These are phyloP conservation scores for Syzygium grande DNA, from an alignment of 345 rosid genomes.

Conservation along the genomic window DNA sequence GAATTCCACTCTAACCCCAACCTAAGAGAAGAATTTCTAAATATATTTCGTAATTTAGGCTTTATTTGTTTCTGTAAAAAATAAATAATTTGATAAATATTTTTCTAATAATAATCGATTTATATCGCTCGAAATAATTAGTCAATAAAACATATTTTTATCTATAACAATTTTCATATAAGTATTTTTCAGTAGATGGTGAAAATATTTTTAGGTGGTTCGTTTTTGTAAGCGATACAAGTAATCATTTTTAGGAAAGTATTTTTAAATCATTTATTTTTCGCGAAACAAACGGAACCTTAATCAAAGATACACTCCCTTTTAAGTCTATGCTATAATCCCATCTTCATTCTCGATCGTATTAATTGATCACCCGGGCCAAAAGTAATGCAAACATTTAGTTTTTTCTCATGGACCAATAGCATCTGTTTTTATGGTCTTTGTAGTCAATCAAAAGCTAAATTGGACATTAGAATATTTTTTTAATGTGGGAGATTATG, in stretches of 20 bases:
- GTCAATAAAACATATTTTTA: not conserved
- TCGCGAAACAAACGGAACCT: not conserved
- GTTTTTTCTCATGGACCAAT: not conserved
- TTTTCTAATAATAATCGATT: rapidly evolving
- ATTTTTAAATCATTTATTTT: not conserved
- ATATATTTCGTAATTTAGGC: not conserved
- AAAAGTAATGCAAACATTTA: not conserved
- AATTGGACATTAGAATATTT: not conserved
- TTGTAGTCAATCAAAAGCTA: not conserved
- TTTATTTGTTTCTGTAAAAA: rapidly evolving
- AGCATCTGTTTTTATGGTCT: not conserved
- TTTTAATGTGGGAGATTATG: not conserved
- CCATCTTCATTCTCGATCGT: not conserved
- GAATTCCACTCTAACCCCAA: not conserved
- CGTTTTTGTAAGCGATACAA: not conserved
- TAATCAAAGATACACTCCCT: not conserved
- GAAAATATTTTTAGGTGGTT: not conserved
- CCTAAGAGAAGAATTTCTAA: not conserved
- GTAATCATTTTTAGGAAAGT: not conserved
- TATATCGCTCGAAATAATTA: not conserved
- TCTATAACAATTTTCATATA: not conserved
- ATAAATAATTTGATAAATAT: not conserved
- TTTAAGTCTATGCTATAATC: not conserved
- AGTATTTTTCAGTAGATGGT: not conserved
- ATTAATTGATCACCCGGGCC: not conserved